A percentile compares a stretch with the other conserved stretches of the same genome.
These are phyloP conservation scores for Rubroshorea leprosula DNA, from an alignment of 345 rosid genomes.

Conservation along the genomic window DNA sequence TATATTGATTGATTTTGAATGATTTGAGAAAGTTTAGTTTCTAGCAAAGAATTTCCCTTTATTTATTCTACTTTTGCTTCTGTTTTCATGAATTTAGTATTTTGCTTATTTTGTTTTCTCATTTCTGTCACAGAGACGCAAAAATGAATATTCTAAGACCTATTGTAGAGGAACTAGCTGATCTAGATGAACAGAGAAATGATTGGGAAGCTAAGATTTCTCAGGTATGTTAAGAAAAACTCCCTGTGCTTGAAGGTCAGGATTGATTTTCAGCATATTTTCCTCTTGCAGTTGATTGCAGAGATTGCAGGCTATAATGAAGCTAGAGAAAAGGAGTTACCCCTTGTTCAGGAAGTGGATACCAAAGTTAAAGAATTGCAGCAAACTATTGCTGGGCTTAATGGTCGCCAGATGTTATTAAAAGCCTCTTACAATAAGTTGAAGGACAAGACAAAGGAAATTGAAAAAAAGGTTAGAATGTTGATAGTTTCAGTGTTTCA, in stretches of 20 bases:
- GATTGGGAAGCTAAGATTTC: slow-evolving; percentile 60
- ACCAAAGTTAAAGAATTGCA: slow-evolving; percentile 54
- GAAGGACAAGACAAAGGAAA: slow-evolving; percentile 55
- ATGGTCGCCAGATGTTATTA: slow-evolving; percentile 68
- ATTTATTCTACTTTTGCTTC: background rate
- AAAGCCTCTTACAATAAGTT: slow-evolving; percentile 46
- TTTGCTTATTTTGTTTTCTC: slow-evolving; percentile 6
- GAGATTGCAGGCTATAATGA: slow-evolving; percentile 61
- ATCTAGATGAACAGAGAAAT: slow-evolving; percentile 60
- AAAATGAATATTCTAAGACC: slow-evolving; percentile 62
- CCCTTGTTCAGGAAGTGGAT: slow-evolving; percentile 65
- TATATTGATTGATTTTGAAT: too few species aligned
- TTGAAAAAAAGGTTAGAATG: slow-evolving; percentile 56
- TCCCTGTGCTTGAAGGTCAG: slow-evolving; percentile 7
- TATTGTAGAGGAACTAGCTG: slow-evolving; percentile 46
- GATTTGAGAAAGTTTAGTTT: background rate
- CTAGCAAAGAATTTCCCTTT: background rate
- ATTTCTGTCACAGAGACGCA: slow-evolving; percentile 37
- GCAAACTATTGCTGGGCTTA: slow-evolving; percentile 55
- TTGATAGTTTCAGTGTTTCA: background rate
- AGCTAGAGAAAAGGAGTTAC: slow-evolving; percentile 61
- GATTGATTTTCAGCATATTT: slow-evolving; percentile 16
- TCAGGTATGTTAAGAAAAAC: slow-evolving; percentile 41
- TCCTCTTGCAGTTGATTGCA: slow-evolving; percentile 54
- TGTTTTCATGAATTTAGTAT: background rate